These are phyloP conservation scores for Talaromyces atroroseus DNA, from an alignment of 2,329 filamentous ascomycete species.

Conservation along the genomic window DNA sequence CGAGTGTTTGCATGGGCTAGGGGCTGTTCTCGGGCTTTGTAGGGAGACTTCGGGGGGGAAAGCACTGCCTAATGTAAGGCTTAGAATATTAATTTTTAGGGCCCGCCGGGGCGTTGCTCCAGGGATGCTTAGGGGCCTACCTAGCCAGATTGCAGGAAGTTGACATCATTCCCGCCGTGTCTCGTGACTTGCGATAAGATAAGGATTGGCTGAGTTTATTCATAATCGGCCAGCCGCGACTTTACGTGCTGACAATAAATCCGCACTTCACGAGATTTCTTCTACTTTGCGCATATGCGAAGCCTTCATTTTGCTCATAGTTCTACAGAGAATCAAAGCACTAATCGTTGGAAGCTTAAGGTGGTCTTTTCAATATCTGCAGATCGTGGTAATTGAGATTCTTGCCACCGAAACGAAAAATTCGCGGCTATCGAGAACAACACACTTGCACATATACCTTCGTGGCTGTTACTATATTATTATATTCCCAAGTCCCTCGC, in stretches of 20 bases:
- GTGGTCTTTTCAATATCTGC: neutral
- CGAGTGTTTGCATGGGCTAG: too few species aligned
- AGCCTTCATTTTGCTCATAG: neutral
- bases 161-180: constrained; percentile 4
- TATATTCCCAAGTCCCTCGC: neutral
- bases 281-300: neutral
- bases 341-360: neutral
- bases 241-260: neutral
- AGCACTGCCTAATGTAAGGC: too few species aligned
- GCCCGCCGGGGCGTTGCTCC: too few species aligned
- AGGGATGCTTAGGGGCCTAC: too few species aligned
- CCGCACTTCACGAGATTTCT: neutral
- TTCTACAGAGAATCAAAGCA: too few species aligned
- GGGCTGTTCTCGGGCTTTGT: too few species aligned
- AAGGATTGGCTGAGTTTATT: neutral
- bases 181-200: constrained; percentile 7
- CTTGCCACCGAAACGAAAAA: neutral
- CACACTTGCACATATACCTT: neutral
- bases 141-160: too few species aligned
- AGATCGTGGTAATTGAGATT: neutral
- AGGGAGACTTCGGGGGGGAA: too few species aligned
- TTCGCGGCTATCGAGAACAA: neutral
- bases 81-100: too few species aligned
- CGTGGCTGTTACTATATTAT: neutral
- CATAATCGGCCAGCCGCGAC: neutral